Conservation (phyloP, 2,329 filamentous ascomycete genomes). For the Drechslerella stenobrocha region DNA sequence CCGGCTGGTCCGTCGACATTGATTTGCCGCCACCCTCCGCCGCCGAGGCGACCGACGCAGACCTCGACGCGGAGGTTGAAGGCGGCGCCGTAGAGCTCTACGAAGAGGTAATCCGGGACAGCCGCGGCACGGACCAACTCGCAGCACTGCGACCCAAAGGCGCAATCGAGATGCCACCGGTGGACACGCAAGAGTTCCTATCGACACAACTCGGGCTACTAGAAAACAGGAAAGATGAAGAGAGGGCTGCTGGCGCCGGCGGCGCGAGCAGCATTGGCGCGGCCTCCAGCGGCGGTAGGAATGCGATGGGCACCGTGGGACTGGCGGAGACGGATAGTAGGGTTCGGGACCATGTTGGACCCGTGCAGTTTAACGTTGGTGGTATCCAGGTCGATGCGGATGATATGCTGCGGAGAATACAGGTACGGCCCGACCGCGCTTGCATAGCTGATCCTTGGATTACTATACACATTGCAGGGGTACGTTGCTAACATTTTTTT, state of each 20-base stretch:
- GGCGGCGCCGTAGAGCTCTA: slow-evolving; percentile 72
- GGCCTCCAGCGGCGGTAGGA: slow-evolving; percentile 50
- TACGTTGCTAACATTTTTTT: slow-evolving; percentile 4
- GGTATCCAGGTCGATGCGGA: slow-evolving; percentile 95
- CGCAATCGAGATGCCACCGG: slow-evolving; percentile 66
- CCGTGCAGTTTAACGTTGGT: slow-evolving; percentile 97
- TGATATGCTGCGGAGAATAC: slow-evolving; percentile 83
- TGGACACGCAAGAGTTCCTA: slow-evolving; percentile 77
- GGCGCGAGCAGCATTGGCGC: slow-evolving; percentile 38
- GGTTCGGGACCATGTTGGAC: slow-evolving; percentile 80
- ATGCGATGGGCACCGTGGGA: slow-evolving; percentile 53
- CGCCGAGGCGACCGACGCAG: slow-evolving; percentile 53
- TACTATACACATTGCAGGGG: too few relatives aligned
- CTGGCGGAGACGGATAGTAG: slow-evolving; percentile 55
- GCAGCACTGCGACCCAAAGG: slow-evolving; percentile 60
- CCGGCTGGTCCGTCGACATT: slow-evolving; percentile 83
- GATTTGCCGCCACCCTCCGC: slow-evolving; percentile 53
- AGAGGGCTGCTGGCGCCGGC: slow-evolving; percentile 56
- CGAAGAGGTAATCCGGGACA: slow-evolving; percentile 77
- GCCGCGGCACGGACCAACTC: slow-evolving; percentile 65
- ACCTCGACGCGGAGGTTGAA: slow-evolving; percentile 54
- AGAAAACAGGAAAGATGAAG: slow-evolving; percentile 66
- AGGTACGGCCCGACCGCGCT: slow-evolving; percentile 70
- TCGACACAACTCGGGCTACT: slow-evolving; percentile 73
- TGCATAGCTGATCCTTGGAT: slow-evolving; percentile 56